Conservation (phyloP, 805 yeast species). For the Brettanomyces anomalus region DNA sequence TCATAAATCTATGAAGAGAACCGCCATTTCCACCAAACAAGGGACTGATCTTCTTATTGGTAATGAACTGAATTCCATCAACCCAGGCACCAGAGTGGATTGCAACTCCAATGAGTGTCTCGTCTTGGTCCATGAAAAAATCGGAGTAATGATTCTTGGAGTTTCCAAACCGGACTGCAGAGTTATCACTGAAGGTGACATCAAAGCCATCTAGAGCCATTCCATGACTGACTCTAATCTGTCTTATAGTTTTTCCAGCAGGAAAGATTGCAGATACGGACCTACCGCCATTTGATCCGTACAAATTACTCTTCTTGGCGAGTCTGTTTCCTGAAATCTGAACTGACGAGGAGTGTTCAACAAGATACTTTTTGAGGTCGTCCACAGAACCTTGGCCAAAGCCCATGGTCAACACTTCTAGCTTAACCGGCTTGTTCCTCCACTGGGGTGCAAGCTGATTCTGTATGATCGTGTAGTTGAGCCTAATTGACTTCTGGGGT, state of each 20-base stretch:
- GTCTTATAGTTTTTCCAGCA: constrained; percentile 24
- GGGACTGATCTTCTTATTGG: constrained; percentile 47
- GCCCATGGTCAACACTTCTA: constrained; percentile 52
- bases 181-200: constrained; percentile 30
- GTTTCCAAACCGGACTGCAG: constrained; percentile 38
- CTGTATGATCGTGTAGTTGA: constrained; percentile 41
- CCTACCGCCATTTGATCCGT: constrained; percentile 17
- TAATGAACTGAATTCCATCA: constrained; percentile 73
- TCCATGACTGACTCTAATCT: constrained; percentile 64
- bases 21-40: constrained; percentile 67
- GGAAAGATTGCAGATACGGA: constrained; percentile 8
- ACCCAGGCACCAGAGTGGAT: constrained; percentile 82
- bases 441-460: constrained; percentile 25
- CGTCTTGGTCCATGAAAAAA: constrained; percentile 47
- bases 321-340: constrained; percentile 8
- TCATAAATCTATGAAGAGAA: constrained; percentile 43
- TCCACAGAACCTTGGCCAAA: constrained; percentile 48
- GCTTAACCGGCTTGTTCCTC: constrained; percentile 31
- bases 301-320: constrained; percentile 14
- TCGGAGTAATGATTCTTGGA: constrained; percentile 45
- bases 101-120: constrained; percentile 48
- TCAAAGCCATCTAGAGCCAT: constrained; percentile 75
- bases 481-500: constrained; percentile 39
- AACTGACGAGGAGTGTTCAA: constrained; percentile 13
- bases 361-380: constrained; percentile 33